Evolutionary conservation across 352 stramenopile genomes (phyloP).

Genomic region (Bremia lactucae): DNA sequence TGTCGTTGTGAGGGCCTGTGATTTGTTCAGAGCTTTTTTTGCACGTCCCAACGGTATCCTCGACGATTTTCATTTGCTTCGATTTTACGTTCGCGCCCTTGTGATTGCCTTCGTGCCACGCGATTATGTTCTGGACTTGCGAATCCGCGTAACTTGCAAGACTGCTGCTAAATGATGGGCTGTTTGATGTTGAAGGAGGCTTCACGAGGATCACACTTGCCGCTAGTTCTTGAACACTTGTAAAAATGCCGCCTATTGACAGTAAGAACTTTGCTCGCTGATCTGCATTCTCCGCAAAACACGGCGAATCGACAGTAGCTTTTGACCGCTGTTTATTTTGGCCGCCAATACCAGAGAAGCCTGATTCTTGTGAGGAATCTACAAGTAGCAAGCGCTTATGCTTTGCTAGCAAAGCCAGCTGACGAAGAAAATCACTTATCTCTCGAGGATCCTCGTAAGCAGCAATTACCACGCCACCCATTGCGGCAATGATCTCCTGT

Average conservation of each 20-base stretch:
- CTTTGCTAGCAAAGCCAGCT: slow-evolving; percentile 38
- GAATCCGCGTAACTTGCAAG: slow-evolving; percentile 42
- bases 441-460: slow-evolving; percentile 46
- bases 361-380: slow-evolving; percentile 34
- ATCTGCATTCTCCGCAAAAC: slow-evolving; percentile 28
- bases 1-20: slow-evolving; percentile 5
- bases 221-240: slow-evolving; percentile 71
- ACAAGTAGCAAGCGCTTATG: slow-evolving; percentile 54
- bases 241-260: slow-evolving; percentile 52
- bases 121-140: slow-evolving; percentile 39
- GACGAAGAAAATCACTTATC: slow-evolving; percentile 43
- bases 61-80: slow-evolving; percentile 10
- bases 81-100: slow-evolving; percentile 9
- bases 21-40: slow-evolving; percentile 14
- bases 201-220: slow-evolving; percentile 80
- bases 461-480: slow-evolving; percentile 54
- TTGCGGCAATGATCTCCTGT: slow-evolving; percentile 62
- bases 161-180: slow-evolving; percentile 55
- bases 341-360: slow-evolving; percentile 41
- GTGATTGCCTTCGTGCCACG: too few species aligned
- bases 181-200: slow-evolving; percentile 33
- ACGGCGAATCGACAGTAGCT: slow-evolving; percentile 2
- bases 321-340: slow-evolving; percentile 34
- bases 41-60: slow-evolving; percentile 6
- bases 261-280: slow-evolving; percentile 51